Evolutionary conservation across 495 filamentous ascomycete species (phyloP).

Genomic region (Talaromyces ruber): DNA sequence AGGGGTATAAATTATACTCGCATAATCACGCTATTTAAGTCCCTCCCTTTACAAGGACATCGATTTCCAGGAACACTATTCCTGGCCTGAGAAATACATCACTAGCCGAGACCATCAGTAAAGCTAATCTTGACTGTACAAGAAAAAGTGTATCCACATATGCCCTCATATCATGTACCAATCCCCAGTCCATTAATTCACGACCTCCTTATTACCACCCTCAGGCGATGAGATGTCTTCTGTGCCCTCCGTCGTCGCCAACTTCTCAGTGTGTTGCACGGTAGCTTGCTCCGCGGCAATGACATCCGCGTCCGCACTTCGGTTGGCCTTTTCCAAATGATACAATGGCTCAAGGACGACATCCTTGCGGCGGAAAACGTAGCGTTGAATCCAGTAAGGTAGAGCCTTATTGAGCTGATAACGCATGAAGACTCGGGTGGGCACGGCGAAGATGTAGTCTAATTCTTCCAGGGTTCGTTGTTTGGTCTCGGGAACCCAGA

Average conservation of each 20-base stretch:
- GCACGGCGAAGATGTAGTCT: conserved; percentile 25
- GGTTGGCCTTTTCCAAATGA: background rate
- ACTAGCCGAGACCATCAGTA: background rate
- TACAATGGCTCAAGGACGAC: background rate
- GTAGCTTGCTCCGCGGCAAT: background rate
- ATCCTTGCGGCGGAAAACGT: background rate
- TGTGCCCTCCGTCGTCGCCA: background rate
- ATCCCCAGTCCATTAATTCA: background rate
- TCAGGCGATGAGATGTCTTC: background rate
- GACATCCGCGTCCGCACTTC: too few relatives aligned
- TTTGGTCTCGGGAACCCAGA: conserved; percentile 73
- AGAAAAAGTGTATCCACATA: background rate
- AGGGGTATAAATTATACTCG: too few relatives aligned
- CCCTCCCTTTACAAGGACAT: too few relatives aligned
- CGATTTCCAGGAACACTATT: background rate
- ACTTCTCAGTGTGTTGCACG: background rate
- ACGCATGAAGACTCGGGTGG: background rate
- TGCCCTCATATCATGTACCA: background rate
- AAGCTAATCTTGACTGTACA: background rate
- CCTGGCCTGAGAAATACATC: background rate
- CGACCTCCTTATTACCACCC: background rate
- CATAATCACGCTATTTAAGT: too few relatives aligned
- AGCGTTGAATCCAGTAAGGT: background rate
- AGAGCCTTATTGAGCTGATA: background rate
- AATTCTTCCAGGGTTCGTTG: conserved; percentile 73